Evolutionary conservation across 169 alveolate genomes (phyloP), one percentile per base, ranked within the genome.

Genomic region (Plasmodium billcollinsi): DNA sequence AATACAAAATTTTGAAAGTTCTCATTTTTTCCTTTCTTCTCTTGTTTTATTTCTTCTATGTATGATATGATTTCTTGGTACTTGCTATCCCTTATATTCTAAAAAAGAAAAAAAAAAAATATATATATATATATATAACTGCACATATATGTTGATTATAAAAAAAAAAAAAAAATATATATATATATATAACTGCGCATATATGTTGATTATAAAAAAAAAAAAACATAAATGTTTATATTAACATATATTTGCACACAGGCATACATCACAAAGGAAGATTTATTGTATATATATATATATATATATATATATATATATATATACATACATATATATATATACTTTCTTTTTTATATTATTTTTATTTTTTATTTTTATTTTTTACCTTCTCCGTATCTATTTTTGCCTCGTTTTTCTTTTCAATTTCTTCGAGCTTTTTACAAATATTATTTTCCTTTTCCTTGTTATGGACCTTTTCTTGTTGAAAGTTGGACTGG

Each of bases 1-100:
- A 95, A 73, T 18, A 95, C 96, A 52, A 91, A 93, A 43, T 88
- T 88, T 73, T 94, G 95, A 49, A 95, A 91, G 78, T 89, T 78
- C 18, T 63, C 89, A 59, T 66, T 78, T 52, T 78, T 78, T 2
- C 89, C 76, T 88, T 83, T 92, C 88, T 88, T 72, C 50, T 85
- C 88, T 18, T 59, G 15, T 43, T 85, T 73, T 56, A 73, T 62
- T 18, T 73, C 88, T 72, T 73, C 91, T 5, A 85, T 85, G 59
- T 72, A 72, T 1, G 91, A 61, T 39, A 85, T 62, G 33, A 85
- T 85, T 69, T 85, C 88, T 62, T 85, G 91, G 50, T 85, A 85
- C 6, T 85, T 85, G 50, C 86, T 73, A 58, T 85, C 88, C 24
- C 88, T 56, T 21, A 73, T 70, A 15, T 72, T 85, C 91, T 78